phyloP scores from a whole-genome alignment of 176 grass and related monocot species.

The Oryza glumipatula region DNA sequence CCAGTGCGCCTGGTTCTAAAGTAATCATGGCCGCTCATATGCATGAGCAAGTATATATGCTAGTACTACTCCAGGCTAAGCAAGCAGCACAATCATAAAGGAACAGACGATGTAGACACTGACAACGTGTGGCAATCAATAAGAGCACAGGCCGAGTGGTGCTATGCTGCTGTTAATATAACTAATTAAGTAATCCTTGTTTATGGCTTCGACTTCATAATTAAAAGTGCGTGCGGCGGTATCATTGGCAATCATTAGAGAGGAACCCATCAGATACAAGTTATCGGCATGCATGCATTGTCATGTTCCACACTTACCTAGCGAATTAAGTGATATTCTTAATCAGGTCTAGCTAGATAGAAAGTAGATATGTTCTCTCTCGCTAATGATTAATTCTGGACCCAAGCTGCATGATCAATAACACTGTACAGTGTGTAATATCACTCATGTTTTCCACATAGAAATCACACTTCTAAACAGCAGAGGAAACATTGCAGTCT shows the following conservation, averaged over 20 bases:
- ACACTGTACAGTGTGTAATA: neutral
- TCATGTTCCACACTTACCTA: slow-evolving; percentile 32
- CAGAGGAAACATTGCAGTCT: neutral
- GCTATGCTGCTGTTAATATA: slow-evolving; percentile 29
- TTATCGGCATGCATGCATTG: slow-evolving; percentile 48
- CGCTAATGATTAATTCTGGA: slow-evolving; percentile 54
- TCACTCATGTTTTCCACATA: neutral
- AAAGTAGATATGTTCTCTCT: slow-evolving; percentile 40
- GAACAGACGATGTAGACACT: slow-evolving; percentile 37
- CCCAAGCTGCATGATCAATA: neutral
- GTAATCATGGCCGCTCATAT: slow-evolving; percentile 44
- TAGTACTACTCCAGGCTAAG: slow-evolving; percentile 45
- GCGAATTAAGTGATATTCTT: slow-evolving; percentile 40
- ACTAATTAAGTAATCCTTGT: slow-evolving; percentile 42
- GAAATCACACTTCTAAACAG: neutral
- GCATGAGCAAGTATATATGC: slow-evolving; percentile 39
- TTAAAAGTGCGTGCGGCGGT: slow-evolving; percentile 42
- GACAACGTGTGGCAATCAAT: slow-evolving; percentile 41
- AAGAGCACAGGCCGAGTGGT: slow-evolving; percentile 19
- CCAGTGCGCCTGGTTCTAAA: slow-evolving; percentile 32
- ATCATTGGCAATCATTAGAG: slow-evolving; percentile 62
- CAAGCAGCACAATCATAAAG: slow-evolving; percentile 42
- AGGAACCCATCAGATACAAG: slow-evolving; percentile 37
- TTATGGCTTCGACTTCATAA: slow-evolving; percentile 51
- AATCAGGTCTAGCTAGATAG: slow-evolving; percentile 36